Base-by-base conservation (phyloP, 169 alveolate genomes). In the Blepharisma undulans region DNA sequence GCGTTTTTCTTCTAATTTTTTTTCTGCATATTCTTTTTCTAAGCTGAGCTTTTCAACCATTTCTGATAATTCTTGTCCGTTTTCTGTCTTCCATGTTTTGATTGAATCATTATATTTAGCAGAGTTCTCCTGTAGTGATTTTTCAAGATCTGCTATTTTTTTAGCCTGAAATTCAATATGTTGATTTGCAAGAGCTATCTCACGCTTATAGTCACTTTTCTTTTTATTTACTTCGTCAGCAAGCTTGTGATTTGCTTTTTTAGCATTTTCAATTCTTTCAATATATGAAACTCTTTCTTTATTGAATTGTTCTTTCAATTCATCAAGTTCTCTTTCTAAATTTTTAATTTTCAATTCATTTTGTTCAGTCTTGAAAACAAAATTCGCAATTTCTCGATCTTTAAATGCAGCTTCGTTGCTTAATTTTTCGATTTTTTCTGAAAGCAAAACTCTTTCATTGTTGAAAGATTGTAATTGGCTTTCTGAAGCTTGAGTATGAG, bases 171-270 rank as follows among this genome's bases (percentile, higher is more conserved):
- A 97, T 87, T 97, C 97, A 71, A 94, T 92, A 90, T 97, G 88
- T 89, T 97, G 92, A 22, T 91, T 84, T 19, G 93, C 92, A 1
- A 96, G 90, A 21, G 98, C 98, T 66, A 85, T 93, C 77, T 97
- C 98, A 88, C 97, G 92, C 21, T 94, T 94, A 86, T 78, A 96
- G 87, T 95, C 98, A 22, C 96, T 92, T 81, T 96, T 95, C 72
- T 93, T 95, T 86, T 91, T 79, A 91, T 93, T 92, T 7, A 92
- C 90, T 82, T 94, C 96, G 89, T 96, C 98, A 87, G 92, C 89
- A 72, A 94, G 77, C 74, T 95, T 93, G 59, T 94, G 33, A 34
- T 72, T 74, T 33, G 74, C 78, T 72, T 76, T n/a, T 76, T 88
- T 88, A 3, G 87, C 79, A 19, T 14, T 8, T 34, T 88, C 92